Conservation (phyloP, 345 rosid species). For the Eucalyptus viminalis region DNA sequence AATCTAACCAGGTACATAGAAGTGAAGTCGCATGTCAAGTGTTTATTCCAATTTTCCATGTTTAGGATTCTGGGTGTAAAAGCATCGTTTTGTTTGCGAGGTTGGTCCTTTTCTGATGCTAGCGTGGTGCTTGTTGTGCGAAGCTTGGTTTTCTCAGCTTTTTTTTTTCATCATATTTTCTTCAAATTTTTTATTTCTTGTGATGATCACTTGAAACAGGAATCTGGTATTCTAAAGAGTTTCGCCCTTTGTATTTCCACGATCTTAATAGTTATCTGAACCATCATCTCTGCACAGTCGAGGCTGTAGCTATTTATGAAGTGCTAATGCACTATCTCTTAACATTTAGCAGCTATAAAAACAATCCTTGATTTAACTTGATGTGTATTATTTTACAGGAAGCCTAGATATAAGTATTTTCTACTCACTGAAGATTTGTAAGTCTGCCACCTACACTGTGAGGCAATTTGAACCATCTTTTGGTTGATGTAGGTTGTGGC, state of each 20-base stretch:
- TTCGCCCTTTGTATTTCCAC: neutral
- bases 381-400: neutral
- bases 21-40: neutral
- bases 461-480: neutral
- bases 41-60: neutral
- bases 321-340: neutral
- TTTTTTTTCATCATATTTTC: neutral
- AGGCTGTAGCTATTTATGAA: neutral
- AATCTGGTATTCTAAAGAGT: neutral
- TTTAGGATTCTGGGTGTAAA: neutral
- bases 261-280: neutral
- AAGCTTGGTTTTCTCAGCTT: neutral
- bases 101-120: neutral
- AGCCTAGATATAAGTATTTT: neutral
- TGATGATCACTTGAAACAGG: neutral
- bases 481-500: constrained; percentile 49
- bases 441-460: neutral
- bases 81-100: neutral
- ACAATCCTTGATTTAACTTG: neutral
- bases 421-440: neutral
- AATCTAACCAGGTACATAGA: constrained; percentile 44
- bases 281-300: neutral
- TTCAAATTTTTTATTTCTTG: neutral
- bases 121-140: neutral
- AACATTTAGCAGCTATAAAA: neutral